phyloP scores from a whole-genome alignment of 1,139 yeast genomes.

The Saccharomyces uvarum region DNA sequence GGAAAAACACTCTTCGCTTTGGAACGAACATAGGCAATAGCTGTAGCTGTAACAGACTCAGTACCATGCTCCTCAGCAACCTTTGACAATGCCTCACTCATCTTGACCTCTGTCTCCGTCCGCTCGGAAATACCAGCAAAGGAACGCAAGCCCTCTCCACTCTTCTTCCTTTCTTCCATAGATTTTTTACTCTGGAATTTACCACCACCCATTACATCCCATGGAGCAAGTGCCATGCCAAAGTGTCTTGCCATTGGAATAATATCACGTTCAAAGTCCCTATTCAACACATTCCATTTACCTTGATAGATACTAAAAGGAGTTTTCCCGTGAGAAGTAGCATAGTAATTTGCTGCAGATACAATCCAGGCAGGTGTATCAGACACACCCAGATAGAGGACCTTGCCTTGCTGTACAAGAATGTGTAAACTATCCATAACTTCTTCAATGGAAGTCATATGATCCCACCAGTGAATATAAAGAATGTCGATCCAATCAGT shows the following conservation, averaged over 20 bases:
- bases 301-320: constrained; percentile 23
- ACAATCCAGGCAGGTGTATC: constrained; percentile 26
- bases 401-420: constrained; percentile 9
- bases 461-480: constrained; percentile 25
- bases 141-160: constrained; percentile 10
- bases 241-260: constrained; percentile 12
- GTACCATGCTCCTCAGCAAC: constrained; percentile 18
- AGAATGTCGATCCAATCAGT: constrained; percentile 1
- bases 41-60: constrained; percentile 15
- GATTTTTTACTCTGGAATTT: constrained; percentile 14
- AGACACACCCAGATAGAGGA: constrained; percentile 19
- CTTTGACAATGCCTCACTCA: constrained; percentile 17
- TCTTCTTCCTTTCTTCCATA: constrained; percentile 12
- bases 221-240: constrained; percentile 24
- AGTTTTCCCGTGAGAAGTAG: constrained; percentile 15
- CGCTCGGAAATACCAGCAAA: neutral
- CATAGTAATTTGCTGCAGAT: constrained; percentile 20
- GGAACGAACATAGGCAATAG: constrained; percentile 21
- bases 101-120: constrained; percentile 2
- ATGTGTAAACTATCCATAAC: constrained; percentile 22
- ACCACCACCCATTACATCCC: constrained; percentile 19
- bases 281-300: constrained; percentile 15
- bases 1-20: constrained; percentile 11
- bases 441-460: constrained; percentile 22
- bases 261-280: constrained; percentile 23